Evolutionary conservation across 495 filamentous ascomycete genomes (phyloP).

Genomic region (Aspergillus haitiensis): DNA sequence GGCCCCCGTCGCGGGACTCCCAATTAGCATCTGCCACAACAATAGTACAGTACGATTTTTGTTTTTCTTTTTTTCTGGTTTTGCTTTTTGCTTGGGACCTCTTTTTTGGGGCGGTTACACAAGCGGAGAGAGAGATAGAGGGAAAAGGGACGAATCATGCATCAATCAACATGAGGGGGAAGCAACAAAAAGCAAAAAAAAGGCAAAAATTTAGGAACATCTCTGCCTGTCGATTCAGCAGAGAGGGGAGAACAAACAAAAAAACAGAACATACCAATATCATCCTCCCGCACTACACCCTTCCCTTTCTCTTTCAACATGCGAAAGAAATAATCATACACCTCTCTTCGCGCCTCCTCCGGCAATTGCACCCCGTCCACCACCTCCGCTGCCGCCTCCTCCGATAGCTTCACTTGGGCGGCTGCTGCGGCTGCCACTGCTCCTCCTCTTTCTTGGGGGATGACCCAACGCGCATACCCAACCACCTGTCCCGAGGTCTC

Average conservation of each 20-base stretch:
- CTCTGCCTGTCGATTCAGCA: not conserved
- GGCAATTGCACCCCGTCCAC: constrained; percentile 1
- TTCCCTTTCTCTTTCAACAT: constrained; percentile 17
- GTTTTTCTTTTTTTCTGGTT: too few relatives aligned
- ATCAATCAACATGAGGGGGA: too few relatives aligned
- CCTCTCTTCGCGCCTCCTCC: constrained; percentile 7
- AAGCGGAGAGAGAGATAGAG: too few relatives aligned
- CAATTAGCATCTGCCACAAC: not conserved
- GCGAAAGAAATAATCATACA: constrained; percentile 18
- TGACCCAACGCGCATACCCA: constrained; percentile 23
- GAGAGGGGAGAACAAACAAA: constrained; percentile 6
- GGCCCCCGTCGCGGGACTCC: not conserved
- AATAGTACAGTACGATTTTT: too few relatives aligned
- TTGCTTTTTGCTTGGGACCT: too few relatives aligned
- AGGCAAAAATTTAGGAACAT: not conserved
- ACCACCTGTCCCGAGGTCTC: constrained; percentile 5
- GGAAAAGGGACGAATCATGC: too few relatives aligned
- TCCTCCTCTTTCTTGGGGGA: constrained; percentile 4
- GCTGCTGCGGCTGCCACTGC: not conserved
- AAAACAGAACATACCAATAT: constrained; percentile 21
- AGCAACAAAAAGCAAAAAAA: not conserved
- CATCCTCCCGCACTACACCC: constrained; percentile 14
- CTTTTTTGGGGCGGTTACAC: too few relatives aligned
- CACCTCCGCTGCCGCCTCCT: constrained; percentile 1
- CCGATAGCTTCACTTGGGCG: constrained; percentile 9